Conservation (phyloP, 2,329 filamentous ascomycete genomes). For the Nannizziopsis arthrosporioides region DNA sequence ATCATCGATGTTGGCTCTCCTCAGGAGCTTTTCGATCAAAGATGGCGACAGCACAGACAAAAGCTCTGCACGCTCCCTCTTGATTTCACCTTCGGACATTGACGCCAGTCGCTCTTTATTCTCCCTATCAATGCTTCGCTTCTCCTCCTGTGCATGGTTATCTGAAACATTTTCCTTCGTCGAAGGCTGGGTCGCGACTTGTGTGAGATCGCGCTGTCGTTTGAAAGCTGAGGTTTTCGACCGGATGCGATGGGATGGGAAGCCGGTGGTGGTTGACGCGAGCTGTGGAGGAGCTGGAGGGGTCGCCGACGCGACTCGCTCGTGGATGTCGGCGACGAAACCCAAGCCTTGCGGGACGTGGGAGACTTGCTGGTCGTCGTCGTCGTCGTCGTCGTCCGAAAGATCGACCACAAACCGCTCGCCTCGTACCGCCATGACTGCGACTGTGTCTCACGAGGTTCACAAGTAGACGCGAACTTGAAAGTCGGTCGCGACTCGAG, state of each 20-base stretch:
- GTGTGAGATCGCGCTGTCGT: conserved; percentile 43
- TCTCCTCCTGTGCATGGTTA: conserved; percentile 43
- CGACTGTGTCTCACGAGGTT: neutral
- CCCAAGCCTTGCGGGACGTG: conserved; percentile 22
- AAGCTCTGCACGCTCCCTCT: conserved; percentile 68
- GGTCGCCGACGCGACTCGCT: conserved; percentile 48
- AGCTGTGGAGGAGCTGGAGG: conserved; percentile 37
- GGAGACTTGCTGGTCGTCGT: conserved; percentile 20
- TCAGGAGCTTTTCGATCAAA: conserved; percentile 64
- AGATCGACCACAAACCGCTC: conserved; percentile 52
- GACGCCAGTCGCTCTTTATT: conserved; percentile 60
- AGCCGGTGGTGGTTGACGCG: conserved; percentile 58
- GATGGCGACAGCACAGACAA: conserved; percentile 62
- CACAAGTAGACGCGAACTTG: neutral
- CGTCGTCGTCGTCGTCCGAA: conserved; percentile 42
- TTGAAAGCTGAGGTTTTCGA: conserved; percentile 66
- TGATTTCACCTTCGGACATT: conserved; percentile 76
- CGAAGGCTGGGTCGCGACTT: conserved; percentile 14
- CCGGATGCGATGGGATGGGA: conserved; percentile 79
- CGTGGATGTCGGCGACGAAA: conserved; percentile 64
- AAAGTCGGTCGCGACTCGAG: conserved; percentile 12
- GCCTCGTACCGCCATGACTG: conserved; percentile 42
- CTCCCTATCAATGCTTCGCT: conserved; percentile 64
- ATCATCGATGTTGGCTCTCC: conserved; percentile 64
- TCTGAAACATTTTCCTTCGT: conserved; percentile 3